Conservation (phyloP, 352 stramenopile genomes). For the Pythium phragmitis region DNA sequence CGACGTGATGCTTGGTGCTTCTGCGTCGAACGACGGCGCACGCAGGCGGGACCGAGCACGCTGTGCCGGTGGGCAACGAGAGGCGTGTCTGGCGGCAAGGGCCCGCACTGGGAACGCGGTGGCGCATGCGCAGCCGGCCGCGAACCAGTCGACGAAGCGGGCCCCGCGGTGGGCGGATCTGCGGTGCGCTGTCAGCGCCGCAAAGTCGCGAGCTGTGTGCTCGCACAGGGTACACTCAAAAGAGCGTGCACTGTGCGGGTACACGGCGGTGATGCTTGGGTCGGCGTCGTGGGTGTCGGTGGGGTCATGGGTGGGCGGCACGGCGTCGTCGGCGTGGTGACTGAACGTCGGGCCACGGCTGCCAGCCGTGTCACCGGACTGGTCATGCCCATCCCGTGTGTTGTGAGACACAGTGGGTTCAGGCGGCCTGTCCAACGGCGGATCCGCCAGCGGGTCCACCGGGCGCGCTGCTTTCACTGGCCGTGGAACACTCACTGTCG, state of each 20-base stretch:
- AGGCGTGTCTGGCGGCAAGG: slow-evolving; percentile 22
- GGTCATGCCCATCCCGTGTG: slow-evolving; percentile 3
- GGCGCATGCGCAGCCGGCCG: slow-evolving; percentile 22
- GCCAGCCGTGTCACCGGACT: slow-evolving; percentile 2
- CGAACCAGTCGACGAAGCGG: slow-evolving; percentile 23
- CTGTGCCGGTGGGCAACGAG: slow-evolving; percentile 12
- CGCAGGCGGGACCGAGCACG: neutral
- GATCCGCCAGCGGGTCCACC: neutral
- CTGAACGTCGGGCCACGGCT: slow-evolving; percentile 1
- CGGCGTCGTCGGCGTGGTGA: neutral
- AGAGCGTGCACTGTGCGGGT: slow-evolving; percentile 24
- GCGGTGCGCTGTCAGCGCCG: slow-evolving; percentile 9
- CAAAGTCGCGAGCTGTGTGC: slow-evolving; percentile 17
- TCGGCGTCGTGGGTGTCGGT: neutral
- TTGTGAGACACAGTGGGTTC: slow-evolving; percentile 8
- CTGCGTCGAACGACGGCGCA: slow-evolving; percentile 5
- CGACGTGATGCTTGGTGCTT: slow-evolving; percentile 8
- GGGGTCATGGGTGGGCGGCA: neutral
- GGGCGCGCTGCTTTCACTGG: neutral
- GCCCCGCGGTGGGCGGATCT: slow-evolving; percentile 11
- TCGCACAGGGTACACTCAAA: slow-evolving; percentile 25
- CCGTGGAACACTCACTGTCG: slow-evolving; percentile 7
- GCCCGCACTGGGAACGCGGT: slow-evolving; percentile 17
- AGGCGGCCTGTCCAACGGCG: slow-evolving; percentile 5
- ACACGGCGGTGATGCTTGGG: slow-evolving; percentile 12